A percentile compares a stretch with the other conserved stretches of the same genome.
Conservation (phyloP, 2,329 filamentous ascomycete species). For the Epichloe uncinata region DNA sequence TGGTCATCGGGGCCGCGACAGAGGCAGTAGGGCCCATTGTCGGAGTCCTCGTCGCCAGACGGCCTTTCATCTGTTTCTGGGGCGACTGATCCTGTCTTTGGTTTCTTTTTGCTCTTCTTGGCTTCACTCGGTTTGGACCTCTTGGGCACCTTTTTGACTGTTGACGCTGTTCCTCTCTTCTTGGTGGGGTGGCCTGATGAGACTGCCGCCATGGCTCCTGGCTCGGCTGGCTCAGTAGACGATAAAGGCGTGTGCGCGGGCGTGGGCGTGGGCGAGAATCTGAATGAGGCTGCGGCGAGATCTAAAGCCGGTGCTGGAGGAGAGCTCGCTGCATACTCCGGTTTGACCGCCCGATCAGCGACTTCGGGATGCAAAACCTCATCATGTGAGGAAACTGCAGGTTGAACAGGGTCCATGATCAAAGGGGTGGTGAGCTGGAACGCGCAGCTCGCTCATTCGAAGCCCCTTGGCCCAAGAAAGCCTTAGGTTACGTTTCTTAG, state of each 20-base stretch:
- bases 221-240: conserved; percentile 17
- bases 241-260: conserved; percentile 13
- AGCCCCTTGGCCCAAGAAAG: not conserved
- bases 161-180: conserved; percentile 29
- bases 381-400: conserved; percentile 10
- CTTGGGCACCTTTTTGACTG: conserved; percentile 28
- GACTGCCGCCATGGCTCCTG: conserved; percentile 10
- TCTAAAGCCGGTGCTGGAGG: conserved; percentile 12
- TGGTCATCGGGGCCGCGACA: conserved; percentile 85
- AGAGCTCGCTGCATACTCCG: conserved; percentile 12
- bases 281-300: conserved; percentile 11
- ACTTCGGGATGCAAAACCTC: conserved; percentile 16
- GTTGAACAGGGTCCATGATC: conserved; percentile 17
- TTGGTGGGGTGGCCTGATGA: conserved; percentile 14
- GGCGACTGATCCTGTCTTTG: conserved; percentile 14
- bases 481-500: not conserved
- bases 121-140: conserved; percentile 20
- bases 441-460: not conserved
- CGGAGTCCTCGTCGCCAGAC: conserved; percentile 38
- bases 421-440: not conserved
- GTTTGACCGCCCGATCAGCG: conserved; percentile 15
- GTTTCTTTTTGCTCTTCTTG: conserved; percentile 18
- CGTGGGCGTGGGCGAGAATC: conserved; percentile 15
- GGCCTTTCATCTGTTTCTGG: conserved; percentile 17
- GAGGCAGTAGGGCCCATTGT: conserved; percentile 73